Percentiles rank a stretch among this genome's conserved stretches.
Evolutionary conservation across 768 basidiomycete genomes (phyloP).

Genomic region (Phallus indusiatus): DNA sequence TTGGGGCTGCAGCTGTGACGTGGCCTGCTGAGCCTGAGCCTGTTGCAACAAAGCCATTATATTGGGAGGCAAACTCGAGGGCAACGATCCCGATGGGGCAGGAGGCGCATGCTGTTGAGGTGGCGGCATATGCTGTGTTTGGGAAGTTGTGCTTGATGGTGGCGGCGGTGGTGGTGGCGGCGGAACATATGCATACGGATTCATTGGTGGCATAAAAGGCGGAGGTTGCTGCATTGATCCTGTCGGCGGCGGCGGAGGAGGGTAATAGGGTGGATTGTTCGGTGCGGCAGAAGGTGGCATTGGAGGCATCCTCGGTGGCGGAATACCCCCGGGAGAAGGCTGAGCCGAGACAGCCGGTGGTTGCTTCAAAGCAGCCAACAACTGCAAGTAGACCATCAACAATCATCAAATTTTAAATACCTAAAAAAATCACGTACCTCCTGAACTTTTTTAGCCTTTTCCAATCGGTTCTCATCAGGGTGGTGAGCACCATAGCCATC

Average conservation of each 20-base stretch:
- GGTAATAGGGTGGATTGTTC: conserved; percentile 33
- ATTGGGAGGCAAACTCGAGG: conserved; percentile 48
- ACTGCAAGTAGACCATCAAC: conserved; percentile 20
- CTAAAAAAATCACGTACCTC: conserved; percentile 33
- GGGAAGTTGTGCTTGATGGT: not conserved
- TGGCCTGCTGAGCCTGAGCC: conserved; percentile 25
- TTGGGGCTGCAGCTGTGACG: conserved; percentile 20
- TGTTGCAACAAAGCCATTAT: conserved; percentile 61
- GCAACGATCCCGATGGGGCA: conserved; percentile 16
- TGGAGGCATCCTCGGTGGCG: conserved; percentile 23
- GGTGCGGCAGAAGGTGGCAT: conserved; percentile 18
- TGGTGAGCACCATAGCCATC: conserved; percentile 12
- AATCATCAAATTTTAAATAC: not conserved
- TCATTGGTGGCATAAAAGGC: conserved; percentile 12
- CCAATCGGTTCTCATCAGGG: conserved; percentile 66
- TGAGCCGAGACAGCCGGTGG: conserved; percentile 27
- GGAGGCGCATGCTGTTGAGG: not conserved
- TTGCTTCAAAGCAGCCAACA: conserved; percentile 74
- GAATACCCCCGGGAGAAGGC: conserved; percentile 22
- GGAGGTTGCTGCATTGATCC: conserved; percentile 8
- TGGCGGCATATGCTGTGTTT: not conserved
- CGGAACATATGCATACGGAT: conserved; percentile 20
- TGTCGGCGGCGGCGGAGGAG: conserved; percentile 25
- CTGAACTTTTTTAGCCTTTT: conserved; percentile 82
- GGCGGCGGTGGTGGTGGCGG: conserved; percentile 24